A percentile compares a stretch with the other conserved stretches of the same genome.
These are phyloP conservation scores for Astrothelium macrocarpum DNA, from an alignment of 495 filamentous ascomycete species.

Conservation along the genomic window DNA sequence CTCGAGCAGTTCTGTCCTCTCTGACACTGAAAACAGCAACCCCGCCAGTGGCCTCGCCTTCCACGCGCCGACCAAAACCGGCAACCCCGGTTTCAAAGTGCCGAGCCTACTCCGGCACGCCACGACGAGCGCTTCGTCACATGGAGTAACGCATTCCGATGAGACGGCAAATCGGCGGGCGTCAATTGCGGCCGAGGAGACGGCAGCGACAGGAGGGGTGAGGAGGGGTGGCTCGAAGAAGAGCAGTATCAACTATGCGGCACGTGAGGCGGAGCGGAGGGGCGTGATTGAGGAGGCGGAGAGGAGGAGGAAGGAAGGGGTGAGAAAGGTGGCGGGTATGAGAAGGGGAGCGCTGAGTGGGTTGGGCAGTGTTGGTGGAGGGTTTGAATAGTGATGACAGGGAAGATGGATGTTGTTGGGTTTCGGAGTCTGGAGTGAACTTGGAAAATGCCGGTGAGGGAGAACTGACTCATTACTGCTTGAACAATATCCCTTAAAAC, in stretches of 20 bases:
- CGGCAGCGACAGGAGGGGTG: conserved; percentile 32
- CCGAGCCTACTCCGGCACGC: conserved; percentile 71
- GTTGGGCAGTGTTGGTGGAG: not conserved
- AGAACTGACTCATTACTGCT: too few relatives aligned
- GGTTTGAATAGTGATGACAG: conserved; percentile 2
- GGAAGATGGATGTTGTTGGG: not conserved
- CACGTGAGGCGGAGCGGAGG: conserved; percentile 59
- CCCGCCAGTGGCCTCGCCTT: conserved; percentile 25
- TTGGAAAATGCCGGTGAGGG: too few relatives aligned
- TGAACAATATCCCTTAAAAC: too few relatives aligned
- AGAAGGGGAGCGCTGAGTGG: conserved; percentile 1
- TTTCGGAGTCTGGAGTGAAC: not conserved
- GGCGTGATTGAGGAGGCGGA: conserved; percentile 50
- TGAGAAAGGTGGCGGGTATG: conserved; percentile 37
- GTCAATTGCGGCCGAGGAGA: conserved; percentile 30
- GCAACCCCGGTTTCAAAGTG: conserved; percentile 50
- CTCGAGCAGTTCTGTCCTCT: conserved; percentile 39
- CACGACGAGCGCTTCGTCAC: conserved; percentile 54
- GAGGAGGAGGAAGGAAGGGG: conserved; percentile 54
- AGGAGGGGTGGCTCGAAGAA: conserved; percentile 52
- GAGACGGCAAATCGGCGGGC: conserved; percentile 8
- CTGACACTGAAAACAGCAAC: conserved; percentile 37
- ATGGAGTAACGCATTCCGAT: too few relatives aligned
- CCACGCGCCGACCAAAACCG: conserved; percentile 21
- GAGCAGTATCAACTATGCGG: conserved; percentile 72